Conservation (phyloP, 768 basidiomycete genomes). For the Leucocoprinus birnbaumii region DNA sequence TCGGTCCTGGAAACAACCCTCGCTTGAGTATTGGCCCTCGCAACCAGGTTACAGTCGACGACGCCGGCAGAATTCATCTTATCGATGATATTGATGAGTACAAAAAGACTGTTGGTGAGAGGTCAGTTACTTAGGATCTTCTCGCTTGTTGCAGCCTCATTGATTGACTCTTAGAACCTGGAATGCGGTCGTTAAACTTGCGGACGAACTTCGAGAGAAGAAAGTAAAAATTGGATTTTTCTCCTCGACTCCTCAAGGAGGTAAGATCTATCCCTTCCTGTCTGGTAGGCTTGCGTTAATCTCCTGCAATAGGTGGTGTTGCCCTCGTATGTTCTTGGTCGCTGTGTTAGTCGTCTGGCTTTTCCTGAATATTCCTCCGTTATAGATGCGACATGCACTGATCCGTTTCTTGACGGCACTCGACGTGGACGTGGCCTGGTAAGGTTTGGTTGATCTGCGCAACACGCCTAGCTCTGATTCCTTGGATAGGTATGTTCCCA, state of each 20-base stretch:
- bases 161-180: slow-evolving; percentile 73
- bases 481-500: slow-evolving; percentile 73
- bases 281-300: slow-evolving; percentile 11
- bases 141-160: too few relatives aligned
- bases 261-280: slow-evolving; percentile 33
- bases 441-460: slow-evolving; percentile 14
- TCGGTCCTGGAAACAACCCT: slow-evolving; percentile 80
- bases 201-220: slow-evolving; percentile 81
- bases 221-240: slow-evolving; percentile 92
- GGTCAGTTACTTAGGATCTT: slow-evolving; percentile 39
- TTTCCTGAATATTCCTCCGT: slow-evolving; percentile 15
- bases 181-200: slow-evolving; percentile 79
- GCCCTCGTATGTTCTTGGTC: slow-evolving; percentile 76
- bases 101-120: slow-evolving; percentile 63
- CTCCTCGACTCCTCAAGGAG: slow-evolving; percentile 93
- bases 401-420: slow-evolving; percentile 79
- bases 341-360: too few relatives aligned
- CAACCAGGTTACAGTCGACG: slow-evolving; percentile 87
- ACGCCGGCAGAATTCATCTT: slow-evolving; percentile 82
- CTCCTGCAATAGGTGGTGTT: slow-evolving; percentile 67
- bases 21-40: slow-evolving; percentile 78
- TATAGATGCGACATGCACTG: slow-evolving; percentile 89
- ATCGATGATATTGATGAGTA: slow-evolving; percentile 82
- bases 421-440: slow-evolving; percentile 86
- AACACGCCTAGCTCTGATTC: neutral